Evolutionary conservation across 2,329 filamentous ascomycete species (phyloP), one percentile per base, ranked within the genome.

Genomic region (Ascomycota sp.): DNA sequence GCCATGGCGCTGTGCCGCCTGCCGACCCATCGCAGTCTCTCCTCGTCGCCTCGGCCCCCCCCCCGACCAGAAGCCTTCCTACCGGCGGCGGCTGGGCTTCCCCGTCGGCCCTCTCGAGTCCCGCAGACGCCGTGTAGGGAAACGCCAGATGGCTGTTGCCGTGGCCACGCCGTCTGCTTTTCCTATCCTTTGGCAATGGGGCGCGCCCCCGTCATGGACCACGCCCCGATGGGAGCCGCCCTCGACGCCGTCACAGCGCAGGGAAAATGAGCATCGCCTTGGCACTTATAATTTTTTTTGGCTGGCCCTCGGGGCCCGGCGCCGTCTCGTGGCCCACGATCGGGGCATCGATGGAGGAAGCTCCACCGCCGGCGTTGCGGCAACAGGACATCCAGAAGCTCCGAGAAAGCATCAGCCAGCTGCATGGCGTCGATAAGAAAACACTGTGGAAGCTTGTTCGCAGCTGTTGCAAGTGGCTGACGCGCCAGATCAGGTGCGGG

Each of bases 71-170:
- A n/a, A n/a, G 9, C 8, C 26, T 13, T 20, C 26, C n/a, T 30
- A 41, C 4, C 35, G 37, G 17, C 46, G 55, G 28, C 39, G 35
- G 20, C 36, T 57, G 9, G 55, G 51, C 40, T 62, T 57, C 19
- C 51, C 59, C 6, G 59, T 61, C 0, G 66, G 65, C 0, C 65
- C 65, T 1, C 51, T 71, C 36, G 67, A 71, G 46, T 59, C 55
- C 40, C 57, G 62, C n/a, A n/a, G n/a, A 20, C 62, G 61, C 20
- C 56, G 65, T 6, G 40, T 61, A 13, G 63, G 63, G 23, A 66
- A 56, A 42, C 57, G 66, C 32, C 58, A 56, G 30, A 65, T 70
- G 55, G 63, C 59, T 13, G 63, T 57, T 30, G 44, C 65, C 33
- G 49, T 61, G 32, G 53, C 59, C 19, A 42, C 51, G 7, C 43